Base-by-base conservation (phyloP, 2,329 filamentous ascomycete species). In the Exophiala sp. region DNA sequence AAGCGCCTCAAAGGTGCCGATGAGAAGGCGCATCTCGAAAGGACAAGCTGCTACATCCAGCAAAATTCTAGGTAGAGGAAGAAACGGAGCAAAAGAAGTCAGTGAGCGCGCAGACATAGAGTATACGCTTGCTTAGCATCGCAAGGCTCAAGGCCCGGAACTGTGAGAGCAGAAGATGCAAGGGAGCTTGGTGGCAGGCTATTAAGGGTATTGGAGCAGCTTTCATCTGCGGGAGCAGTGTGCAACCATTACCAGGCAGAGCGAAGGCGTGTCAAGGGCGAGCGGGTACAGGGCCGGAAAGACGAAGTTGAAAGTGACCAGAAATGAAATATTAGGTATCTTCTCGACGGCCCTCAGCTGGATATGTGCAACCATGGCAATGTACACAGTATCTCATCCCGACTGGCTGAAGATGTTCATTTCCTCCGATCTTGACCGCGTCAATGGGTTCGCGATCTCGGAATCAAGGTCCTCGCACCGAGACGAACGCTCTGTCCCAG, bases 11-110 rank as follows among this genome's bases (percentile, higher is more conserved):
- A 85, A 68, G 67, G 70, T 39, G 59, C 75, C 9, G 62, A 71
- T 51, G 70, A 75, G 48, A 78, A 76, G 52, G 60, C 79, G 30
- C 67, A 73, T 21, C 71, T 77, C 27, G 66, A 73, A 75, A 80
- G 51, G 80, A 81, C 48, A 82, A 81, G 60, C 62, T 84, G 6
- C 56, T 85, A 1, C 72, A 78, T 32, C 82, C 83, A 0, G 80
- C 84, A 52, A 77, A 80, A 62, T 74, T 75, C 50, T 62, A 65
- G 49, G 64, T 63, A 58, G 66, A 71, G 34, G 63, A 71, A 52
- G 71, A 76, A 46, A 73, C 69, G 38, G 70, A 70, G 54, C 71
- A 68, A 44, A 78, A 85, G 58, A 81, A 83, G 61, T 80, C 76
- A 24, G 70, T 77, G 57, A 75, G 70, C 55, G 82, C 85, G 44